These are phyloP conservation scores for Hemerocallis citrina DNA, from an alignment of 106 monocot species.

Conservation along the genomic window DNA sequence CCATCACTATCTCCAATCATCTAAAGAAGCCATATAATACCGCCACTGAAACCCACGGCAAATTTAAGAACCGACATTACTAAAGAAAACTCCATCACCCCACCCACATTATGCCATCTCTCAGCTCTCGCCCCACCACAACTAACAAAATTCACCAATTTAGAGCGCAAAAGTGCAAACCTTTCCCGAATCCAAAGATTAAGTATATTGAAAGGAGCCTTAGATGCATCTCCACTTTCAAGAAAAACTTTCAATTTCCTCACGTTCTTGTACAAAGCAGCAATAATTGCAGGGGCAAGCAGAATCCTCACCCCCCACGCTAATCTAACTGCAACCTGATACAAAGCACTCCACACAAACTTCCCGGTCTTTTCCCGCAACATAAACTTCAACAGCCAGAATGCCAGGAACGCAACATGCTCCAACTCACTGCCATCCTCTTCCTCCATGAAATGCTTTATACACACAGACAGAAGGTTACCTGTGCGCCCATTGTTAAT, in stretches of 20 bases:
- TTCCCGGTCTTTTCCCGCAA: conserved; percentile 34
- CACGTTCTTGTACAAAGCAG: conserved; percentile 38
- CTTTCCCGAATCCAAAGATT: conserved; percentile 70
- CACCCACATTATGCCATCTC: conserved; percentile 47
- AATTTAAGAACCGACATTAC: conserved; percentile 20
- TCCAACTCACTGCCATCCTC: conserved; percentile 33
- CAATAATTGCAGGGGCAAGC: too few species aligned
- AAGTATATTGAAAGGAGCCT: conserved; percentile 44
- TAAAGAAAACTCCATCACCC: conserved; percentile 18
- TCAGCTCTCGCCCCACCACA: conserved; percentile 30
- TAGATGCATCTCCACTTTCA: not conserved
- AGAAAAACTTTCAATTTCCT: conserved; percentile 21
- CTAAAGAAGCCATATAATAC: conserved; percentile 22
- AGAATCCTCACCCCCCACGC: too few species aligned
- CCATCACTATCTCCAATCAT: conserved; percentile 20
- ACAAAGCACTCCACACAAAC: conserved; percentile 27
- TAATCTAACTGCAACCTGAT: conserved; percentile 42
- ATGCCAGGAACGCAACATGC: conserved; percentile 45
- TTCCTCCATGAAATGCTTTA: conserved; percentile 48
- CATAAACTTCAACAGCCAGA: conserved; percentile 62
- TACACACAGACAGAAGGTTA: conserved; percentile 44
- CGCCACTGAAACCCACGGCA: conserved; percentile 37
- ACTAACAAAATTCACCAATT: conserved; percentile 10
- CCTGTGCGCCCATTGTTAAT: conserved; percentile 58
- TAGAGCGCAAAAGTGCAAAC: conserved; percentile 33